These are phyloP conservation scores for Escallonia herrerae DNA, from an alignment of 129 eudicot genomes.

Conservation along the genomic window DNA sequence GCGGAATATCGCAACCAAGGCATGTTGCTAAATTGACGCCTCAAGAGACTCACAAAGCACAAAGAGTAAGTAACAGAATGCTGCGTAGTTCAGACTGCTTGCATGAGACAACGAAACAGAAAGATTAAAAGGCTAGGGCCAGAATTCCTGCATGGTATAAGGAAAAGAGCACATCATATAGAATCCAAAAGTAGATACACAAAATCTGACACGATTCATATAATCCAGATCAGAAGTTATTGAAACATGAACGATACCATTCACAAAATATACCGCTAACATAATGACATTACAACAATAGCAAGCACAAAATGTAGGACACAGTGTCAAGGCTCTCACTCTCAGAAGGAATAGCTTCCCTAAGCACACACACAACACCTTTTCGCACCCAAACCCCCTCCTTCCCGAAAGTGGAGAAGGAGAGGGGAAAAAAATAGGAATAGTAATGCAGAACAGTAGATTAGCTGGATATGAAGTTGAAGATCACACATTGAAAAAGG, in stretches of 20 bases:
- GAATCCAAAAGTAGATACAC: background rate
- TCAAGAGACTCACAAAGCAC: constrained; percentile 9
- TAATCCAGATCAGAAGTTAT: background rate
- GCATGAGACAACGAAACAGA: constrained; percentile 3
- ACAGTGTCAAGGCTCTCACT: background rate
- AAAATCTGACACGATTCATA: background rate
- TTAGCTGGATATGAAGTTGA: no score
- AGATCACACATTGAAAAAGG: no score
- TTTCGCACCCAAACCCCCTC: no score
- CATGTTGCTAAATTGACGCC: background rate
- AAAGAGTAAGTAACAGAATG: background rate
- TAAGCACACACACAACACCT: no score
- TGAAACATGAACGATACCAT: background rate
- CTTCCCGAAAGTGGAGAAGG: no score
- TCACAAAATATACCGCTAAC: background rate
- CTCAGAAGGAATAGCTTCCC: no score
- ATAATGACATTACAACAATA: background rate
- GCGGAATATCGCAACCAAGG: background rate
- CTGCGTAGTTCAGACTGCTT: background rate
- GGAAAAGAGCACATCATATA: constrained; percentile 3
- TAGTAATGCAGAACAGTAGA: no score
- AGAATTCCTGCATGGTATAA: constrained; percentile 23
- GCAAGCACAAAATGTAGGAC: background rate
- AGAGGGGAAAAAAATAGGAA: no score
- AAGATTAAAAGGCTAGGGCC: constrained; percentile 11